phyloP scores from a whole-genome alignment of 345 rosid genomes.

The Excoecaria cochinchinensis region DNA sequence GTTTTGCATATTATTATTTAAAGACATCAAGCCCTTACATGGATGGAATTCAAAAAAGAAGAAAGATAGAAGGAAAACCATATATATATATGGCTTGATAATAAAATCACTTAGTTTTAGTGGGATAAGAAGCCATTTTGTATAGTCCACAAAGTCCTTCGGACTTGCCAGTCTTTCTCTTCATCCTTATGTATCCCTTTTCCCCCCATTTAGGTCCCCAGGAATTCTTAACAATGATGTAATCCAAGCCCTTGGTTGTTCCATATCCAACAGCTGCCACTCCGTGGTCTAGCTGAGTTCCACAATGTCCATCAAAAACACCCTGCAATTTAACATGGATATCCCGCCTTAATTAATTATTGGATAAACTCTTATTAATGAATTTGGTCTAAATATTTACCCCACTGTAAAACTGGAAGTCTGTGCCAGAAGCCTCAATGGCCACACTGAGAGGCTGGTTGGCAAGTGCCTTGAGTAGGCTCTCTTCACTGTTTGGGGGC shows the following conservation, averaged over 20 bases:
- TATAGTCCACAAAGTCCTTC: constrained; percentile 30
- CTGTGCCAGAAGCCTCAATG: constrained; percentile 35
- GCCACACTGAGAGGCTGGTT: constrained; percentile 35
- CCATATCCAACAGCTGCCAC: constrained; percentile 37
- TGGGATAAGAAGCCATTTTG: constrained; percentile 38
- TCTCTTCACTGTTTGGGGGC: constrained; percentile 30
- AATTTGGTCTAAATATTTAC: constrained; percentile 4
- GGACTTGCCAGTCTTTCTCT: constrained; percentile 30
- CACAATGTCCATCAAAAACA: constrained; percentile 34
- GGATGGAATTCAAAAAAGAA: no score
- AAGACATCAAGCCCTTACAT: neutral
- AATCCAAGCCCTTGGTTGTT: constrained; percentile 26
- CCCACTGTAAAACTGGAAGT: constrained; percentile 38
- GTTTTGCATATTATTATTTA: neutral
- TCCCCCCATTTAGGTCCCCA: constrained; percentile 39
- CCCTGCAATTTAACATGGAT: constrained; percentile 16
- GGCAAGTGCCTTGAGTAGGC: constrained; percentile 31
- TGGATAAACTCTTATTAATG: neutral
- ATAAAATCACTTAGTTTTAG: constrained; percentile 20
- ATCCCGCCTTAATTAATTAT: neutral
- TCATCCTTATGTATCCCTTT: constrained; percentile 30
- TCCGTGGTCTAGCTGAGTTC: constrained; percentile 28
- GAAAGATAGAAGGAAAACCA: no score
- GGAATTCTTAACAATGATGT: constrained; percentile 29
- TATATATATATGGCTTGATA: no score